Evolutionary conservation across 2,329 filamentous ascomycete species (phyloP).

Genomic region (Magnaporthiopsis incrustans): DNA sequence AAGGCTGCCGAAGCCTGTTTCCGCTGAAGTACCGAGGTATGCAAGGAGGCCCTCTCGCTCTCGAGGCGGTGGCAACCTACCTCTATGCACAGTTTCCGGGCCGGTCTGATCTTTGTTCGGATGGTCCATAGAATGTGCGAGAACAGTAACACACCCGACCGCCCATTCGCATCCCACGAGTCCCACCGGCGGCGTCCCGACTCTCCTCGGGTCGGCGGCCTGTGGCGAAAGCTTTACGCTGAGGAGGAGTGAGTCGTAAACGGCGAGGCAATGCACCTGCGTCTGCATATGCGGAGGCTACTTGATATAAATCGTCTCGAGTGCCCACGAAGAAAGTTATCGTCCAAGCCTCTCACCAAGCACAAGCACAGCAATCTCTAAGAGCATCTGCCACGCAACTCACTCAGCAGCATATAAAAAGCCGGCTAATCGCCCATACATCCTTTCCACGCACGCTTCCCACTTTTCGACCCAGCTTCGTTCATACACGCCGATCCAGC

Average conservation of each 20-base stretch:
- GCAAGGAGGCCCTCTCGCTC: no score
- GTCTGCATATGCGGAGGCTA: background rate
- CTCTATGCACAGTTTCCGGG: no score
- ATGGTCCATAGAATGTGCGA: background rate
- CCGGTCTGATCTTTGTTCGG: background rate
- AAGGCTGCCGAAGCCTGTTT: no score
- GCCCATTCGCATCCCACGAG: background rate
- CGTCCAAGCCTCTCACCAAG: background rate
- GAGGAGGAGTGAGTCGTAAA: background rate
- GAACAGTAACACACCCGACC: background rate
- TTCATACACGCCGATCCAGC: slow-evolving; percentile 28
- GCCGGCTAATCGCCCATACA: background rate
- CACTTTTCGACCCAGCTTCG: background rate
- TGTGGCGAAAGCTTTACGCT: no score
- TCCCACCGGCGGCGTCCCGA: background rate
- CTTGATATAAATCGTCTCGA: background rate
- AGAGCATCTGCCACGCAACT: background rate
- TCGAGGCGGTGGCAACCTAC: no score
- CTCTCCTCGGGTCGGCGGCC: background rate
- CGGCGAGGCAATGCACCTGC: background rate
- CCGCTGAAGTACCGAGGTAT: no score
- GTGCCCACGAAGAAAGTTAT: background rate
- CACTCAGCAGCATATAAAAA: background rate
- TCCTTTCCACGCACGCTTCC: background rate
- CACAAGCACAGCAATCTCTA: background rate